Evolutionary conservation across 176 grass and related monocot genomes (phyloP).

Genomic region (Stipa capillata): DNA sequence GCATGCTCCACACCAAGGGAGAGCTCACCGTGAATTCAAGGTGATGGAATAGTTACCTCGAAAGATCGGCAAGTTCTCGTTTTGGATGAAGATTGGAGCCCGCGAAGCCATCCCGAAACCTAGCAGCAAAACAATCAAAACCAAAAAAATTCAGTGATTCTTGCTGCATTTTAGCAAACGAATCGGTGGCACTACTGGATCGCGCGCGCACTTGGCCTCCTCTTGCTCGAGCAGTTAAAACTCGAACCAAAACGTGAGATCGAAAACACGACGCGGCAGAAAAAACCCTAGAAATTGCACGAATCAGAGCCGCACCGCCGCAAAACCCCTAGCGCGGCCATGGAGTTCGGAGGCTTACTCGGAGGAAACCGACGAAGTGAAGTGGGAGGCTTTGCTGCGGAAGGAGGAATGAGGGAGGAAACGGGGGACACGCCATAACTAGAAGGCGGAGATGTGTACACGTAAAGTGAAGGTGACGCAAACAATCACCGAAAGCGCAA

Average conservation of each 20-base stretch:
- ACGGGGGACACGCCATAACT: too few relatives aligned
- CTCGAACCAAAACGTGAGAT: neutral
- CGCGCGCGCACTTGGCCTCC: neutral
- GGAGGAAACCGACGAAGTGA: neutral
- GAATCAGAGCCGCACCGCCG: neutral
- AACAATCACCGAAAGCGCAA: neutral
- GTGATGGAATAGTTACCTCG: neutral
- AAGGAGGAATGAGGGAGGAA: neutral
- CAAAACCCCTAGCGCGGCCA: neutral
- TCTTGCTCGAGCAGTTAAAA: neutral
- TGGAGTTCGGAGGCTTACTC: neutral
- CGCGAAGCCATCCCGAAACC: neutral
- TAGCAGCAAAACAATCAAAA: neutral
- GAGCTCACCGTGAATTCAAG: neutral
- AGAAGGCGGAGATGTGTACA: neutral
- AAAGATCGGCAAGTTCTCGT: slow-evolving; percentile 4
- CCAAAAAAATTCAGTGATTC: neutral
- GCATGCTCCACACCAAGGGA: neutral
- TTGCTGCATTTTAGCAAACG: neutral
- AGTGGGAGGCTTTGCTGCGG: neutral
- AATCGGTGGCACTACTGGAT: neutral
- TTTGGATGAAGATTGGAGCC: slow-evolving; percentile 8
- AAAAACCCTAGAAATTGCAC: neutral
- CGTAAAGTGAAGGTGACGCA: neutral
- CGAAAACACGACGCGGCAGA: neutral